phyloP scores from a whole-genome alignment of 2,329 filamentous ascomycete species.

The Aphanoascus verrucosus region DNA sequence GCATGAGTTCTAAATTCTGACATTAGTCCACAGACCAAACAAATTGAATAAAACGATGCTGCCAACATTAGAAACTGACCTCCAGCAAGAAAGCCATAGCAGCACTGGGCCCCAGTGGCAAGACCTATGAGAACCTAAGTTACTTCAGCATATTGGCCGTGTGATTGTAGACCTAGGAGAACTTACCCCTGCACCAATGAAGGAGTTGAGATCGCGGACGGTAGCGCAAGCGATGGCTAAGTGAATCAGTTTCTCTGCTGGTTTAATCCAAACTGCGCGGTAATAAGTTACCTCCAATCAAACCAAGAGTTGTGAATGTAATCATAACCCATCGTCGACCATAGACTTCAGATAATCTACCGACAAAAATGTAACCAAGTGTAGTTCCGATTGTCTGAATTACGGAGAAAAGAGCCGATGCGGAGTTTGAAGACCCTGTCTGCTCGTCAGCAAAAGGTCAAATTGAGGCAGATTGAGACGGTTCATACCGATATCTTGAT shows the following conservation, averaged over 20 bases:
- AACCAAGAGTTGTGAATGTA: constrained; percentile 1
- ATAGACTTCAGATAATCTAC: constrained; percentile 16
- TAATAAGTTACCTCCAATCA: constrained; percentile 11
- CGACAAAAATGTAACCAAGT: constrained; percentile 14
- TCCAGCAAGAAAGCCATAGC: constrained; percentile 20
- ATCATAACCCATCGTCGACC: constrained; percentile 15
- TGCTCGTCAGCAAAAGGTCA: no score
- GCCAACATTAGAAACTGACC: neutral
- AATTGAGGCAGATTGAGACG: neutral
- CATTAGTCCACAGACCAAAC: no score
- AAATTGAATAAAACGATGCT: no score
- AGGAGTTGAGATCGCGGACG: constrained; percentile 23
- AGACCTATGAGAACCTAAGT: constrained; percentile 22
- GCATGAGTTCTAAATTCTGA: constrained; percentile 17
- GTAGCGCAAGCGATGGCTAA: constrained; percentile 23
- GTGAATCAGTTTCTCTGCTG: no score
- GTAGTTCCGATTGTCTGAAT: constrained; percentile 13
- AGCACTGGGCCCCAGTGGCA: constrained; percentile 22
- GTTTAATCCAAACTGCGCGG: neutral
- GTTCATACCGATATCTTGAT: constrained; percentile 15
- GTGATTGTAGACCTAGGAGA: neutral
- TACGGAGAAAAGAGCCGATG: constrained; percentile 11
- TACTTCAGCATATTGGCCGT: neutral
- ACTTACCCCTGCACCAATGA: constrained; percentile 22
- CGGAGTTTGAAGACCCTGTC: no score